Evolutionary conservation across 768 basidiomycete genomes (phyloP).

Genomic region (Rubroboletus satanas): DNA sequence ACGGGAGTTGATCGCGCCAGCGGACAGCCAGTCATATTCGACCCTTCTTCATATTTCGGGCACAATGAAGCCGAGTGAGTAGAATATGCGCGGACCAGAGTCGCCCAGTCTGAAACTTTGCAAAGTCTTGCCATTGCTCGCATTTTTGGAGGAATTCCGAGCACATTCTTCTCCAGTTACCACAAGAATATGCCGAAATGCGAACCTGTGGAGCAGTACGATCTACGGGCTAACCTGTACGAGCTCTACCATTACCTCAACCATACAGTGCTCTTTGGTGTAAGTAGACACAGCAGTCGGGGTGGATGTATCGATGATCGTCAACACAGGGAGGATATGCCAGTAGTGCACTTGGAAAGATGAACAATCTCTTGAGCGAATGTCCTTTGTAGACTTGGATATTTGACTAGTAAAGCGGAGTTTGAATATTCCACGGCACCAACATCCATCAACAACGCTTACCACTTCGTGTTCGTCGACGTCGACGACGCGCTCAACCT

Average conservation of each 20-base stretch:
- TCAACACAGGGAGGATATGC: constrained; percentile 46
- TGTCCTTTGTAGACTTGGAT: constrained; percentile 20
- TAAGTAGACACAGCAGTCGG: constrained; percentile 33
- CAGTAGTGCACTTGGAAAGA: constrained; percentile 47
- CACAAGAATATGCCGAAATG: constrained; percentile 60
- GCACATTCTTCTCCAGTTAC: constrained; percentile 60
- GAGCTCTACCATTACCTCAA: constrained; percentile 81
- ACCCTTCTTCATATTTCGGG: constrained; percentile 76
- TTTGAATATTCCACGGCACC: constrained; percentile 3
- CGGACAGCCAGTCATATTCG: constrained; percentile 65
- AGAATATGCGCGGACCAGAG: not conserved
- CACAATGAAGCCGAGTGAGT: constrained; percentile 80
- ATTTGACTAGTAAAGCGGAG: constrained; percentile 4
- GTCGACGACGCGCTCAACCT: constrained; percentile 17
- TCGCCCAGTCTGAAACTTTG: constrained; percentile 1
- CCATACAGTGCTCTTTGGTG: constrained; percentile 76
- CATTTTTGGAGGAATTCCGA: constrained; percentile 74
- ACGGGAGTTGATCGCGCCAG: constrained; percentile 53
- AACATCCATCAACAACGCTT: constrained; percentile 30
- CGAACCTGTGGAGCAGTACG: constrained; percentile 62
- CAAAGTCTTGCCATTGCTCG: constrained; percentile 69
- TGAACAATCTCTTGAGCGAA: constrained; percentile 38
- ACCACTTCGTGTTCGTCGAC: constrained; percentile 21
- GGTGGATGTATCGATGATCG: not conserved
- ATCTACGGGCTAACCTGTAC: constrained; percentile 63